Conservation (phyloP, 2,329 filamentous ascomycete species). For the Pseudogymnoascus sp. region DNA sequence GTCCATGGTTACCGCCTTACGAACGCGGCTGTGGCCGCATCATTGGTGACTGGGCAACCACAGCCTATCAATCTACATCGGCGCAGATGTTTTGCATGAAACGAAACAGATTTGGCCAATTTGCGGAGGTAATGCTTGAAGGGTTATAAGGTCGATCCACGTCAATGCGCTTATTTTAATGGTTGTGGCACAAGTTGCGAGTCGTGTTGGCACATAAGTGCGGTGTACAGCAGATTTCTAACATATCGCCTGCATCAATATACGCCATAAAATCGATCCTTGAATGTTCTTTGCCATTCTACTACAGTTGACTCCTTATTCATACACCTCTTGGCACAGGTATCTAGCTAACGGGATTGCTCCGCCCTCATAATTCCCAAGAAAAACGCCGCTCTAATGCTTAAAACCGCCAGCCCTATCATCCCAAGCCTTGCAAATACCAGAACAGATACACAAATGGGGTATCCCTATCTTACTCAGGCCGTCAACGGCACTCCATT, state of each 20-base stretch:
- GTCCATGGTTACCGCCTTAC: constrained; percentile 4
- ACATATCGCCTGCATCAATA: not conserved
- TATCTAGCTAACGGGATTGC: constrained; percentile 8
- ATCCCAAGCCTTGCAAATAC: not conserved
- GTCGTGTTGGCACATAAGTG: constrained; percentile 1
- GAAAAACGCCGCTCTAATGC: constrained; percentile 1
- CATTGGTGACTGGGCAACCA: constrained; percentile 5
- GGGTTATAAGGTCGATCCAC: not conserved
- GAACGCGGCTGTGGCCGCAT: not conserved
- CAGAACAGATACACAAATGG: not conserved
- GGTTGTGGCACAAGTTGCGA: not conserved
- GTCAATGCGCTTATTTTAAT: constrained; percentile 7
- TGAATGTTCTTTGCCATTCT: not conserved
- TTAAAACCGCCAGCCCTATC: not conserved
- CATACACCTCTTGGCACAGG: constrained; percentile 4
- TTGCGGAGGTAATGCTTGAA: not conserved
- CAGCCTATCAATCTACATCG: constrained; percentile 1
- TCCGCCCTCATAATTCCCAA: not conserved
- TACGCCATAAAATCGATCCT: not conserved
- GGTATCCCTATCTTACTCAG: constrained; percentile 3
- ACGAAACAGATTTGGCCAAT: constrained; percentile 5
- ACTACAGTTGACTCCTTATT: not conserved
- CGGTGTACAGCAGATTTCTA: not conserved
- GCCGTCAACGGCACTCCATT: not conserved
- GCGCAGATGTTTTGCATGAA: constrained; percentile 4